These are phyloP conservation scores for Rhododendron ovatum DNA, from an alignment of 148 eudicot species.

Conservation along the genomic window DNA sequence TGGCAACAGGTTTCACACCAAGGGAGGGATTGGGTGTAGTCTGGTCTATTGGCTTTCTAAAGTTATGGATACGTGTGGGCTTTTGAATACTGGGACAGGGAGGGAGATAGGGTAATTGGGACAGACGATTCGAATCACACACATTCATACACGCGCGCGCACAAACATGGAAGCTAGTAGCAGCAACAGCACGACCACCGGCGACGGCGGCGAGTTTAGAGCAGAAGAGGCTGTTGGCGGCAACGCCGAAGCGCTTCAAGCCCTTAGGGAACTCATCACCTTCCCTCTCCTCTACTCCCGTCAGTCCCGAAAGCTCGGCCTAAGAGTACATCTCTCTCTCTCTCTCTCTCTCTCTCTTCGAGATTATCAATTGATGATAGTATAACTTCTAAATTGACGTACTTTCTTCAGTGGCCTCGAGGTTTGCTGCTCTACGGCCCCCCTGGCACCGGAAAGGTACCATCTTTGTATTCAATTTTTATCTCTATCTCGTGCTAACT, in stretches of 20 bases:
- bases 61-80: no score
- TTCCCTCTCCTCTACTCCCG: slow-evolving; percentile 56
- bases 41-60: no score
- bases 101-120: no score
- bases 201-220: slow-evolving; percentile 30
- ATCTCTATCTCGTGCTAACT: neutral
- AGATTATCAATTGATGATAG: neutral
- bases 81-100: no score
- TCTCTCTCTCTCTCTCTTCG: neutral
- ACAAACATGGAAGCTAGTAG: neutral
- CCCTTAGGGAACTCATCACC: slow-evolving; percentile 75
- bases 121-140: no score
- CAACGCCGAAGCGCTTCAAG: slow-evolving; percentile 63
- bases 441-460: slow-evolving; percentile 95
- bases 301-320: slow-evolving; percentile 56
- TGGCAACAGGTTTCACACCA: no score
- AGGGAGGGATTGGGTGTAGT: no score
- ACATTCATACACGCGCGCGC: neutral
- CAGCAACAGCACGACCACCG: slow-evolving; percentile 5
- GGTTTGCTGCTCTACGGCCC: slow-evolving; percentile 94
- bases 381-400: neutral
- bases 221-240: slow-evolving; percentile 88
- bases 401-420: slow-evolving; percentile 63
- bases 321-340: slow-evolving; percentile 33
- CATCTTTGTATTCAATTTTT: neutral